These are phyloP conservation scores for Viridothelium virens DNA, from an alignment of 495 filamentous ascomycete species.

Conservation along the genomic window DNA sequence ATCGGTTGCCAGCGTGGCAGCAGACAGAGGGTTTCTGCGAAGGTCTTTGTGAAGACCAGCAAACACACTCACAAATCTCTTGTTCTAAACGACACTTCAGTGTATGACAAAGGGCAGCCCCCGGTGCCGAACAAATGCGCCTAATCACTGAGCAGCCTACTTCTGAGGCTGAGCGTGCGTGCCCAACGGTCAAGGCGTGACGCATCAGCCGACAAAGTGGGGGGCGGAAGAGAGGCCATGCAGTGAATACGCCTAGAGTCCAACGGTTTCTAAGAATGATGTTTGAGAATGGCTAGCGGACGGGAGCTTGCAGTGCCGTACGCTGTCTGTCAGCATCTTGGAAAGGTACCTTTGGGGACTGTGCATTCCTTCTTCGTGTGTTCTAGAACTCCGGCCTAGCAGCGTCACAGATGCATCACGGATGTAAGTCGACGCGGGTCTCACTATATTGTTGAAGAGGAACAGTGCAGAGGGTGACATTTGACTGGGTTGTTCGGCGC, in stretches of 20 bases:
- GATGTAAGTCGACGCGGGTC: neutral
- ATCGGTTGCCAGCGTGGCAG: conserved; percentile 21
- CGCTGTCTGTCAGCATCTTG: neutral
- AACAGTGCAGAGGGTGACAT: conserved; percentile 1
- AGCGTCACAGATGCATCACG: neutral
- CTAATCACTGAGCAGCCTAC: neutral
- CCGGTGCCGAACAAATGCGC: conserved; percentile 6
- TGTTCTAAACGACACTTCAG: neutral
- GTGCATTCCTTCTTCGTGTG: neutral
- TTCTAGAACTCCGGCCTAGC: neutral
- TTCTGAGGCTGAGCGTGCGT: neutral
- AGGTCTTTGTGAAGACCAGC: conserved; percentile 1
- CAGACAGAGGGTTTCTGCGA: conserved; percentile 10
- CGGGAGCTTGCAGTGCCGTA: neutral
- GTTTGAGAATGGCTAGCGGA: conserved; percentile 5
- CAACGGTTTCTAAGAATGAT: neutral
- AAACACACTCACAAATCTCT: conserved; percentile 3
- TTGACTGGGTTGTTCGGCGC: neutral
- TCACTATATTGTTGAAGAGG: neutral
- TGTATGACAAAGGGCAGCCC: neutral
- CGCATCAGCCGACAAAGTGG: conserved; percentile 3
- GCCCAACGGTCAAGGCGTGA: conserved; percentile 8
- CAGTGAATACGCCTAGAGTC: neutral
- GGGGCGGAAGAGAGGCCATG: neutral
- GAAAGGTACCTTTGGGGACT: neutral